phyloP scores from a whole-genome alignment of 192 early-diverging fungal species.

The Chytriomyces confervae region DNA sequence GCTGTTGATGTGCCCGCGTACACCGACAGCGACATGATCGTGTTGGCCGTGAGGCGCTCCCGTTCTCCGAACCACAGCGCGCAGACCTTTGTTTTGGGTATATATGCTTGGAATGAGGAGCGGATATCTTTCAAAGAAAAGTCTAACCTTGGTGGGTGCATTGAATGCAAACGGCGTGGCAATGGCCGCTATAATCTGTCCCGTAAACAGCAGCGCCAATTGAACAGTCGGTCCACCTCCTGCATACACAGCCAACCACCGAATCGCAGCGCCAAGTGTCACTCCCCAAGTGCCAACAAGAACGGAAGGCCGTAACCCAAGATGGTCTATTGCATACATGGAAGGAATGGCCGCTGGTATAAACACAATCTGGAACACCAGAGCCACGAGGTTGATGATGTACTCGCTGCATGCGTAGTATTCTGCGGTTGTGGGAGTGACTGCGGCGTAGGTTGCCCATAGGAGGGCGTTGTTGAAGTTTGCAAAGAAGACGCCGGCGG shows the following conservation, averaged over 20 bases:
- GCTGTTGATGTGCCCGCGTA: constrained; percentile 23
- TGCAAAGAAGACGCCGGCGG: constrained; percentile 28
- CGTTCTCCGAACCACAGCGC: constrained; percentile 39
- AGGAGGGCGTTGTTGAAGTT: constrained; percentile 28
- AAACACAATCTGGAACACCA: constrained; percentile 29
- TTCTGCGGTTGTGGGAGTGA: constrained; percentile 20
- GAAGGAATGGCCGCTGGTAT: constrained; percentile 11
- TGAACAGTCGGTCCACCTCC: not conserved
- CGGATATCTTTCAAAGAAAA: not conserved
- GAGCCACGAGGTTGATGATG: constrained; percentile 19
- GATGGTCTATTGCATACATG: constrained; percentile 15
- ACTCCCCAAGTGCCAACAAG: constrained; percentile 26
- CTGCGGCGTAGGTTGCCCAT: constrained; percentile 31
- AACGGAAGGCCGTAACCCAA: constrained; percentile 4
- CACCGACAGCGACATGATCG: constrained; percentile 31
- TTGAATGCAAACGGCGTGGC: constrained; percentile 32
- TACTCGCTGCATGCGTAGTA: constrained; percentile 23
- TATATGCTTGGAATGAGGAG: no score
- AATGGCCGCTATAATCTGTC: constrained; percentile 15
- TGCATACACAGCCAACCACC: constrained; percentile 2
- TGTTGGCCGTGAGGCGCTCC: constrained; percentile 42
- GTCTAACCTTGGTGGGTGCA: constrained; percentile 9
- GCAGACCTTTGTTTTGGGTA: not conserved
- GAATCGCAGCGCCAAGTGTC: constrained; percentile 11
- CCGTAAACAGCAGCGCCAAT: constrained; percentile 14